Evolutionary conservation across 495 filamentous ascomycete genomes (phyloP), one percentile per base, ranked within the genome.

Genomic region (Cenococcum geophilum): DNA sequence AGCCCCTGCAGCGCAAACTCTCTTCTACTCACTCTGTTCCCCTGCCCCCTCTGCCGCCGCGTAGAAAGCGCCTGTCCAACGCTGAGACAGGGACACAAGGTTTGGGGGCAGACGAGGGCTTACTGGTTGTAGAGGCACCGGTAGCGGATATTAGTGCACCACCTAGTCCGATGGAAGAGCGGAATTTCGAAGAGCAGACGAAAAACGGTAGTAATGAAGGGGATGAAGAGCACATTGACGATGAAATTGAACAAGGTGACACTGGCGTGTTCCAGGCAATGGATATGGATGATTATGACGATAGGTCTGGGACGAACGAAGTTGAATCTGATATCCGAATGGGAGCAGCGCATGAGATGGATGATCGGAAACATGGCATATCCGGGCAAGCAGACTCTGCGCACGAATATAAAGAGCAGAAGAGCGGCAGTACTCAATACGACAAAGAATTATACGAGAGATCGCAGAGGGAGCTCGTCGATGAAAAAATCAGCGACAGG

Each of bases 71-170:
- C 11, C 14, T 63, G 10, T 58, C 59, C 12, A 23, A 48, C 22
- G 40, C 55, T 9, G 55, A 20, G 55, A 49, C 23, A 18, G 36
- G 20, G 2, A 18, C 18, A 21, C 16, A 48, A 20, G 40, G 18
- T 16, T 22, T 45, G 21, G 32, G 23, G 8, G 5, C 25, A 11
- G 27, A 25, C 11, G 52, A 55, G 20, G 42, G 48, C 34, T 53
- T 63, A 18, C 27, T 63, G 6, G 48, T 63, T 48, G 61, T 63
- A 0, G 61, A 63, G 25, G 61, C 61, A 1, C 61, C 61, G 4
- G 5, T 37, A 4, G 20, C 45, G 32, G 61, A 62, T 21, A 18
- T 14, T 14, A 62, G 54, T 62, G 53, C 45, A n/a, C 60, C 60
- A 14, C 35, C 25, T 14, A 62, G 60, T 27, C 60, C 60, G 12